Conservation (phyloP, 306 rosid species). For the Quercus mongolica region DNA sequence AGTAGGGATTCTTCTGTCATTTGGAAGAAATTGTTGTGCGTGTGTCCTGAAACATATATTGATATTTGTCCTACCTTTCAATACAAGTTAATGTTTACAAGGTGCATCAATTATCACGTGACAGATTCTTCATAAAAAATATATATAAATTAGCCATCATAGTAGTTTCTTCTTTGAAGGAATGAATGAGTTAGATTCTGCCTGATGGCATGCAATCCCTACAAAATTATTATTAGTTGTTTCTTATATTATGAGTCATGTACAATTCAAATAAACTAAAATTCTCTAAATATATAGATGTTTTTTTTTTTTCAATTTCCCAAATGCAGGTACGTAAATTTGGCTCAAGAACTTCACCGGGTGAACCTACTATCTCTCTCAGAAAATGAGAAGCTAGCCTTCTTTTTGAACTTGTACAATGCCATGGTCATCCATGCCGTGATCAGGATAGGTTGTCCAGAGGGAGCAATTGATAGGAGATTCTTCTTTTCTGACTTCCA, state of each 20-base stretch:
- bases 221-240: not conserved
- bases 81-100: too few relatives aligned
- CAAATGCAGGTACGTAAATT: conserved; percentile 66
- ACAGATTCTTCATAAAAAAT: too few relatives aligned
- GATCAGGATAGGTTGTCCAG: conserved; percentile 63
- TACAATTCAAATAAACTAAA: not conserved
- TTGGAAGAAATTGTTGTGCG: too few relatives aligned
- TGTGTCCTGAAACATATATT: too few relatives aligned
- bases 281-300: not conserved
- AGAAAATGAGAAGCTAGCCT: conserved; percentile 65
- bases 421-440: conserved; percentile 93
- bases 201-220: not conserved
- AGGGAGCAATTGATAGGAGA: conserved; percentile 74
- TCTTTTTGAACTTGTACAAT: conserved; percentile 87
- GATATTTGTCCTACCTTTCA: too few relatives aligned
- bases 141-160: not conserved
- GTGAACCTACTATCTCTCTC: conserved; percentile 60
- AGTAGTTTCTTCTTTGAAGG: not conserved
- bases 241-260: not conserved
- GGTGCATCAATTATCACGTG: too few relatives aligned
- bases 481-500: conserved; percentile 70
- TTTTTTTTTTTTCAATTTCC: not conserved
- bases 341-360: conserved; percentile 76
- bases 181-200: not conserved
- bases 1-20: too few relatives aligned